These are phyloP conservation scores for Neocatenulostroma microsporum DNA, from an alignment of 2,329 filamentous ascomycete species.

Conservation along the genomic window DNA sequence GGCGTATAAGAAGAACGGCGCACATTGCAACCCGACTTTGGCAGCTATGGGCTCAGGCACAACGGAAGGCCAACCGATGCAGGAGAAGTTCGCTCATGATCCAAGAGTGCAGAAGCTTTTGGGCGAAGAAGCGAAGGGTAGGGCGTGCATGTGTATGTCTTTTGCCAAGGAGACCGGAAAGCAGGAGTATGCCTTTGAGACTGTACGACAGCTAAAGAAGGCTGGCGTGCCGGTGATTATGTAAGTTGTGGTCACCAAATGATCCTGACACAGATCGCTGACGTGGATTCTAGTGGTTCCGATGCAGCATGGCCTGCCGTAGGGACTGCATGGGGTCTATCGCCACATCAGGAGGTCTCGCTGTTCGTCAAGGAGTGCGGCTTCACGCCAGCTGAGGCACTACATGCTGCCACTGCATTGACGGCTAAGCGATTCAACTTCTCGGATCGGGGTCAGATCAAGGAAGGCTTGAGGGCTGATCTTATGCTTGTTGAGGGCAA, in stretches of 20 bases:
- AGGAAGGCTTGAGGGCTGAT: conserved; percentile 36
- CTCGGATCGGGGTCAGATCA: conserved; percentile 33
- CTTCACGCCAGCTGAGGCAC: conserved; percentile 37
- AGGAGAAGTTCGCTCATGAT: conserved; percentile 37
- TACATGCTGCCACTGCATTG: conserved; percentile 35
- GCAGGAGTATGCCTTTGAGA: conserved; percentile 36
- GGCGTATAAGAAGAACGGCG: conserved; percentile 37
- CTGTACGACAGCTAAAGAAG: conserved; percentile 31
- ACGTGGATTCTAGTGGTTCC: conserved; percentile 31
- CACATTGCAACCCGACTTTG: conserved; percentile 39
- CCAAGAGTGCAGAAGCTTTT: conserved; percentile 29
- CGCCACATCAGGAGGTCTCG: conserved; percentile 36
- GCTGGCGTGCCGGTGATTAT: conserved; percentile 37
- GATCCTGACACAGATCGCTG: no score
- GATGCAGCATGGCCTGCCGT: conserved; percentile 37
- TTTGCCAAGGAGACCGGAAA: conserved; percentile 29
- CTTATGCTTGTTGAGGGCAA: conserved; percentile 39
- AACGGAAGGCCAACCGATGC: conserved; percentile 32
- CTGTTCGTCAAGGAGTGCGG: conserved; percentile 36
- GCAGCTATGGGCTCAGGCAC: conserved; percentile 34
- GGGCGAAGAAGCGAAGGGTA: conserved; percentile 26
- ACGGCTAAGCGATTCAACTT: conserved; percentile 36
- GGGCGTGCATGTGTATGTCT: conserved; percentile 37
- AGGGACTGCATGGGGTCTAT: conserved; percentile 38
- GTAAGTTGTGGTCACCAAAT: conserved; percentile 28